Base-by-base conservation (phyloP, 2,329 filamentous ascomycete species). In the Trichophyton schoenleinii region DNA sequence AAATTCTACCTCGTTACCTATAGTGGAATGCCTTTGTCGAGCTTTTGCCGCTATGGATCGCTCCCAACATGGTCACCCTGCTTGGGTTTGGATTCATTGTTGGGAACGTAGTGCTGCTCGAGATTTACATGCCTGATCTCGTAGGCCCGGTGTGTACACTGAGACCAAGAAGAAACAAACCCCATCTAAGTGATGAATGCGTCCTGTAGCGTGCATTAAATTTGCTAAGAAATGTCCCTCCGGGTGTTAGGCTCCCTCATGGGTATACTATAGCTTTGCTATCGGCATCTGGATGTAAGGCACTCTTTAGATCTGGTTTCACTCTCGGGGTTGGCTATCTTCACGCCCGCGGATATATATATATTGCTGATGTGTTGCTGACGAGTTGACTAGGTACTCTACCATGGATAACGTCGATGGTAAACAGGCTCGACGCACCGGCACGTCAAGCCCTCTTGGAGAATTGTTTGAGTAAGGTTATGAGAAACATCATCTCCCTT, bases 341-440 rank as follows among this genome's bases (percentile, higher is more conserved):
- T 25, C 18, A n/a, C 13, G 1, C 44, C 20, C n/a, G 11, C 6
- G 3, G 15, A n/a, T 18, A 18, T 31, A n/a, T 31, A n/a, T 31
- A n/a, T 31, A 2, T 36, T 55, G 22, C 3, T 38, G 20, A 36
- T 41, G 13, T 28, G 9, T n/a, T 34, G 6, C 22, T 42, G 18
- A 62, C 58, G 15, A 13, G 6, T 49, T 36, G 38, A 38, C 46
- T 67, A 80, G 80, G 73, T 87, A 97, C 76, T 95, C 94, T 68
- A 99, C 94, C 13, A 91, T 99, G 87, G 94, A 99, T 79, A 99
- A 99, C 74, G 87, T 97, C 66, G 94, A 99, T 74, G 94, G 94
- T 68, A 99, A 99, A 77, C 94, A 99, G 78, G 94, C 94, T 62
- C 83, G 94, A 66, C 83, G 94, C 69, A 99, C 94, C 3, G 91